Conservation (phyloP, 805 yeast species). For the Starmerella bombi region DNA sequence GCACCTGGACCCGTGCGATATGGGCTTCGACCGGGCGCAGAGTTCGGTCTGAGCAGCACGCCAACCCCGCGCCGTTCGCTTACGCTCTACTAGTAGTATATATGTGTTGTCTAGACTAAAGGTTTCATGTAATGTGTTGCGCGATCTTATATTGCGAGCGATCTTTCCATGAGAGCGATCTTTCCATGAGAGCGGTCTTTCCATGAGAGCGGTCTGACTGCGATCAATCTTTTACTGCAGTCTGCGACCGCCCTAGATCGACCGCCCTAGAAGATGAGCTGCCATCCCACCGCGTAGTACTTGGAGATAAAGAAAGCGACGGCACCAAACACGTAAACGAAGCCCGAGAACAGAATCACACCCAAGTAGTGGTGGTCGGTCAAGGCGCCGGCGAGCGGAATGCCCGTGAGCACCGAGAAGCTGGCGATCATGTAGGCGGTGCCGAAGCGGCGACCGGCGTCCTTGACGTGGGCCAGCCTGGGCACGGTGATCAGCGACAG, state of each 20-base stretch:
- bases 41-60: no score
- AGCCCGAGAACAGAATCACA: constrained; percentile 26
- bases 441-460: constrained; percentile 59
- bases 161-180: no score
- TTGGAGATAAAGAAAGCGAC: constrained; percentile 22
- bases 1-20: not conserved
- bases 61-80: no score
- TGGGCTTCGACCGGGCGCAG: not conserved
- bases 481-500: constrained; percentile 60
- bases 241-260: not conserved
- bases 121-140: no score
- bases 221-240: no score
- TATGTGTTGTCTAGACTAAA: no score
- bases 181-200: no score
- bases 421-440: constrained; percentile 41
- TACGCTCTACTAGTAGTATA: no score
- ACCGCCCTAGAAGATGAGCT: constrained; percentile 8
- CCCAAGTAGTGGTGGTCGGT: constrained; percentile 25
- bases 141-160: no score
- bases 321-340: constrained; percentile 23
- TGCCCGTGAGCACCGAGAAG: constrained; percentile 29
- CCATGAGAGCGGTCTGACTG: no score
- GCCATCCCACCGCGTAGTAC: constrained; percentile 22
- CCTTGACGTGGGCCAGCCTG: constrained; percentile 45
- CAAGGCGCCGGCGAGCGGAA: constrained; percentile 30